Evolutionary conservation across 208 protist species (phyloP), one percentile per base, ranked within the genome.

Genomic region (Phytomonas francai): DNA sequence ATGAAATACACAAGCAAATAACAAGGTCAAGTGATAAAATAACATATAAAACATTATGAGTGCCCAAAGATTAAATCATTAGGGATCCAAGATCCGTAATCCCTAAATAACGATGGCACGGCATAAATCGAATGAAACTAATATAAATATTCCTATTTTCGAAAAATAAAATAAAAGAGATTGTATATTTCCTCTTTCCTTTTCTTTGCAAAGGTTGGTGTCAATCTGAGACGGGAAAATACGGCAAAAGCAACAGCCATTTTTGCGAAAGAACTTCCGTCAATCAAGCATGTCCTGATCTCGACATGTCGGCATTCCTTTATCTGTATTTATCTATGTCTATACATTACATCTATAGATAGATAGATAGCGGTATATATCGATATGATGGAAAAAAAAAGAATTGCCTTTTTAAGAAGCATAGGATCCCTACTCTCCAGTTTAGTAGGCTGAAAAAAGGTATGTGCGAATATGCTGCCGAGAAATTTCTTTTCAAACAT

Each of bases 1-100:
- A n/a, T n/a, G n/a, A n/a, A n/a, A n/a, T n/a, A n/a, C n/a, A n/a
- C 70, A 29, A 61, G 9, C 28, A 73, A 71, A 62, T 22, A 42
- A 73, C 45, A 34, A 76, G 2, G 56, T 72, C 49, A 66, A 59
- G 7, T 60, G 9, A 32, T 60, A 60, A 60, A 60, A 30, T 34
- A 60, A 60, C 3, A 60, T 60, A 60, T 60, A 60, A 12, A 60
- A 3, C 31, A 60, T 30, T 60, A 60, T 30, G 57, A 60, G 28
- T 60, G 57, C 57, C 31, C 9, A 9, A 32, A 60, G 9, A 34
- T 60, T 34, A 32, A 60, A 30, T 34, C 57, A 9, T 60, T 9
- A 30, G 32, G 27, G 54, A 68, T 30, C 25, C 34, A 54, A 34
- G 3, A 60, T 34, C 6, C 9, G 9, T 60, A 34, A 60, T 12